Conservation (phyloP, 2,329 filamentous ascomycete species). For the Cytospora paraplurivora region DNA sequence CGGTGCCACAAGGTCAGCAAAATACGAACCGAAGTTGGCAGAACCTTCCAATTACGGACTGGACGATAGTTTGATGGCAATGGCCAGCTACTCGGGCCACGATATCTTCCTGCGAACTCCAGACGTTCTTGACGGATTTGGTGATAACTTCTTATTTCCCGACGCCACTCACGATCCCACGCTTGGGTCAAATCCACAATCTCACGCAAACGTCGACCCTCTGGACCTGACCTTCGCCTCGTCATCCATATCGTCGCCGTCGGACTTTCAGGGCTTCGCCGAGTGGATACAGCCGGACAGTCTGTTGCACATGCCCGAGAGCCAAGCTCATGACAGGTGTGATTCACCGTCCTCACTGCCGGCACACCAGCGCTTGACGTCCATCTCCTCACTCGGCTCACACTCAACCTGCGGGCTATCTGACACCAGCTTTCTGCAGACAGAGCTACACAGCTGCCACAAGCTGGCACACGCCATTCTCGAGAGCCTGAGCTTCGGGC, state of each 20-base stretch:
- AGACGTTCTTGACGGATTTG: constrained; percentile 20
- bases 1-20: constrained; percentile 22
- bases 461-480: constrained; percentile 24
- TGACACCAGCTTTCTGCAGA: constrained; percentile 15
- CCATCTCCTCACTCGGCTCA: constrained; percentile 20
- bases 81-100: constrained; percentile 20
- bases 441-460: constrained; percentile 27
- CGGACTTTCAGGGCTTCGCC: constrained; percentile 25
- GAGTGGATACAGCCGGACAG: constrained; percentile 28
- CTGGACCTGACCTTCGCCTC: constrained; percentile 25
- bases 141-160: constrained; percentile 25
- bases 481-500: constrained; percentile 22
- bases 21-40: constrained; percentile 23
- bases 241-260: neutral
- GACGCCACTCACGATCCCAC: constrained; percentile 20
- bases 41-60: constrained; percentile 21
- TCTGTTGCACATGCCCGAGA: constrained; percentile 25
- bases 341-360: constrained; percentile 17
- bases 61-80: constrained; percentile 27
- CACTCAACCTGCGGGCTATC: constrained; percentile 11
- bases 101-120: constrained; percentile 27
- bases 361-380: constrained; percentile 12
- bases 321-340: constrained; percentile 13
- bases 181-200: constrained; percentile 17
- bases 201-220: constrained; percentile 25